phyloP scores from a whole-genome alignment of 73 alveolate species.

The Breviolum minutum region DNA sequence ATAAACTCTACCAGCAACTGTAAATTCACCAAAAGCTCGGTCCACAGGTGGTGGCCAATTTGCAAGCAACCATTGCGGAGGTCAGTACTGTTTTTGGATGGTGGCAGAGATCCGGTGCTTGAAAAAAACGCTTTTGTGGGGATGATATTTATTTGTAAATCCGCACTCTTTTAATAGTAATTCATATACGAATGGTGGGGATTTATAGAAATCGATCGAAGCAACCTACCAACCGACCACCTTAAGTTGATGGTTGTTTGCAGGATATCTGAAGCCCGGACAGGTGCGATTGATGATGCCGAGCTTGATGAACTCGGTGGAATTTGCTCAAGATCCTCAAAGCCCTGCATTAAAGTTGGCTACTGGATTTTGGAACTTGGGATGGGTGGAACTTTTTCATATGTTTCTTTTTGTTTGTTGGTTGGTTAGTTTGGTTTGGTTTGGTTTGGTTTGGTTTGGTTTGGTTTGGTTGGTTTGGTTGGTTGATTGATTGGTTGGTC shows the following conservation, averaged over 20 bases:
- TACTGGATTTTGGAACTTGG: background rate
- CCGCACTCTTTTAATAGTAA: no score
- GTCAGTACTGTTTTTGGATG: no score
- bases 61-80: background rate
- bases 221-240: no score
- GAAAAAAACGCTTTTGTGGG: no score
- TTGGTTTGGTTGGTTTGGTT: background rate
- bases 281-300: conserved; percentile 63
- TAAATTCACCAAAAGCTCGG: no score
- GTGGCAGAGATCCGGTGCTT: no score
- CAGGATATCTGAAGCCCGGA: no score
- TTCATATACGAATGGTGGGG: no score
- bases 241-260: no score
- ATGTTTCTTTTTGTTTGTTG: background rate
- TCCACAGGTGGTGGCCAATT: background rate
- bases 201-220: no score
- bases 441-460: background rate
- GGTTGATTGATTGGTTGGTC: background rate
- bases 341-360: conserved; percentile 42
- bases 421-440: background rate
- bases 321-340: background rate
- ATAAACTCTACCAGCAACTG: no score
- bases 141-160: no score
- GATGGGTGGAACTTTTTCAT: background rate
- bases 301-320: background rate